Evolutionary conservation across 176 grass and related monocot genomes (phyloP).

Genomic region (Secale cereale): DNA sequence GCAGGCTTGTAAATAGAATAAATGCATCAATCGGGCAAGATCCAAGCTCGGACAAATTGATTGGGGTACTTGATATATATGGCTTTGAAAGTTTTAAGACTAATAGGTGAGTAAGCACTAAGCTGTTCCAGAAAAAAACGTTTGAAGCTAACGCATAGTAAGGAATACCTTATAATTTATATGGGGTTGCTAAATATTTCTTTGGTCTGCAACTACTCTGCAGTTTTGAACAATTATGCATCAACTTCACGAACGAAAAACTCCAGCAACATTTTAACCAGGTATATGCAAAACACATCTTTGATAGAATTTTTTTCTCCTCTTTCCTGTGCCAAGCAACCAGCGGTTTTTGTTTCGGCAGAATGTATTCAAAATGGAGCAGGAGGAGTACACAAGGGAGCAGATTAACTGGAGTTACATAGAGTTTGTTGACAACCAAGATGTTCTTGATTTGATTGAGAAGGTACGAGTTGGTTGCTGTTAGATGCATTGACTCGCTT

Average conservation of each 20-base stretch:
- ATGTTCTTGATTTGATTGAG: slow-evolving; percentile 93
- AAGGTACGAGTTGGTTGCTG: slow-evolving; percentile 47
- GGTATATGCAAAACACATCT: slow-evolving; percentile 38
- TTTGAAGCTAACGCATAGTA: slow-evolving; percentile 2
- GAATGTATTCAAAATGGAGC: slow-evolving; percentile 99
- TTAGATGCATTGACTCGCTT: background rate
- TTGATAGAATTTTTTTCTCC: slow-evolving; percentile 10
- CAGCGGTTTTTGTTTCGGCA: slow-evolving; percentile 29
- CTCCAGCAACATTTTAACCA: slow-evolving; percentile 98
- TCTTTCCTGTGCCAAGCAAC: slow-evolving; percentile 19
- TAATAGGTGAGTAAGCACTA: slow-evolving; percentile 70
- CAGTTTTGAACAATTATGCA: slow-evolving; percentile 98
- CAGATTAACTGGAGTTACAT: slow-evolving; percentile 98
- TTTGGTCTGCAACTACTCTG: slow-evolving; percentile 20
- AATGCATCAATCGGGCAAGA: slow-evolving; percentile 96
- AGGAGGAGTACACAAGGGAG: slow-evolving; percentile 93
- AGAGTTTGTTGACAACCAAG: slow-evolving; percentile 98
- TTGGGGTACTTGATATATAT: slow-evolving; percentile 99
- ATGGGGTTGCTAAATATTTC: slow-evolving; percentile 22
- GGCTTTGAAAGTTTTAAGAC: slow-evolving; percentile 99
- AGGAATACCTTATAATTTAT: background rate
- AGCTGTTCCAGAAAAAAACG: slow-evolving; percentile 19
- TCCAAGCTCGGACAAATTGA: slow-evolving; percentile 67
- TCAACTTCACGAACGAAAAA: slow-evolving; percentile 98
- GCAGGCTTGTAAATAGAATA: slow-evolving; percentile 92